Evolutionary conservation across 805 yeast species (phyloP), one percentile per base, ranked within the genome.

Genomic region (Maudiozyma pseudohumilis): DNA sequence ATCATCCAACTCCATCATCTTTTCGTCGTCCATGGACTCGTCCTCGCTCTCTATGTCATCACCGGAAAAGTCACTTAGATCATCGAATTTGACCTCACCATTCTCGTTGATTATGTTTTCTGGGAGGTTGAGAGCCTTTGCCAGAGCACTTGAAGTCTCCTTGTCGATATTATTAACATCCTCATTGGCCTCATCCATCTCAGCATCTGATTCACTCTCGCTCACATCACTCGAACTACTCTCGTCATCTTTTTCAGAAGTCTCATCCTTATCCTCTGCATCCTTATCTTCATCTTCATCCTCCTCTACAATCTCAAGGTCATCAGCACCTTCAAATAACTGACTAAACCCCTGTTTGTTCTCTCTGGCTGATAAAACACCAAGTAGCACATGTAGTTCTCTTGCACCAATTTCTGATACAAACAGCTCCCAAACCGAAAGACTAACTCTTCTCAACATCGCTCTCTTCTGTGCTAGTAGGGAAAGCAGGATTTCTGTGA

Each of bases 11-110:
- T 88, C 94, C 79, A 87, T 77, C 97, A 89, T 89, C 56, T 87
- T 87, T 50, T 88, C 96, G 59, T 88, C 96, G 42, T 88, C 94
- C 94, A 87, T 84, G 0, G 89, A 77, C 47, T 83, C 94, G 36
- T 78, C 83, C 19, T 74, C 78, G 6, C 73, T 70, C 21, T 72
- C 78, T 3, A 54, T 64, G 9, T 55, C 64, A 11, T 61, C 66
- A 46, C 59, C 66, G 22, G 53, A 60, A 22, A 56, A 49, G n/a
- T 40, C 76, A 29, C 66, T 72, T 3, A 68, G 72, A 15, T 65
- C 74, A 28, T 71, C 77, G 6, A 60, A 60, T 9, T 63, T 66
- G 21, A 67, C 71, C 24, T 68, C 69, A 6, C 70, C 65, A 45
- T 45, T 61, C 51, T 60, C 63, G 25, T 64, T 63, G 8, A 64